These are phyloP conservation scores for Lichtheimia ramosa DNA, from an alignment of 371 early-diverging fungal species.

Conservation along the genomic window DNA sequence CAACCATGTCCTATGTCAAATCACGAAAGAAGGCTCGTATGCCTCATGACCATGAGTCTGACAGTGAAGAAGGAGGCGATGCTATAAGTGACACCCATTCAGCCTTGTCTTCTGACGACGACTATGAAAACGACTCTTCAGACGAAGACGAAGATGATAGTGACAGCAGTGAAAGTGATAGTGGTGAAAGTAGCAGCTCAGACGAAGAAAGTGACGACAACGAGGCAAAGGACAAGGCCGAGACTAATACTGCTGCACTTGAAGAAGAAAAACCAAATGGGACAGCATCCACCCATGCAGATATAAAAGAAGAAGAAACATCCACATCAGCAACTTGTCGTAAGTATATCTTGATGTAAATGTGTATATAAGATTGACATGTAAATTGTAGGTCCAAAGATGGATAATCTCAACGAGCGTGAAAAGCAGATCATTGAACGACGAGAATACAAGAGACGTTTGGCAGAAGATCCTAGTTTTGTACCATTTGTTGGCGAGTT, in stretches of 20 bases:
- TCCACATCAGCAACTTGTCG: no score
- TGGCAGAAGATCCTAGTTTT: conserved; percentile 62
- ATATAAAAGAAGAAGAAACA: no score
- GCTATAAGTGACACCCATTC: background rate
- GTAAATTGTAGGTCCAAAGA: no score
- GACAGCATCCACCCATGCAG: no score
- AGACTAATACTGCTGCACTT: background rate
- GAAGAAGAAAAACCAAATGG: background rate
- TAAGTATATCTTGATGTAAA: no score
- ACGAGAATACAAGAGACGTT: conserved; percentile 53
- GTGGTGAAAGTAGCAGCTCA: background rate
- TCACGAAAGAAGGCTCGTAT: background rate
- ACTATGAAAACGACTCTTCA: background rate
- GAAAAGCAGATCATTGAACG: conserved; percentile 48
- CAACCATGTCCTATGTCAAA: background rate
- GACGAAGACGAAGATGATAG: background rate
- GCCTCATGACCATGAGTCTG: background rate
- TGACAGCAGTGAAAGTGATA: background rate
- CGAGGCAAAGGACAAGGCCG: background rate
- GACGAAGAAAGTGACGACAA: background rate
- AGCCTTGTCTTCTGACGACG: background rate
- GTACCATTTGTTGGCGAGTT: conserved; percentile 59
- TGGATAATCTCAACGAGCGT: conserved; percentile 12
- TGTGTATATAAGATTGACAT: no score
- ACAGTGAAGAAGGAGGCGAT: background rate